phyloP scores from a whole-genome alignment of 2,329 filamentous ascomycete genomes.

The Xylaria sp. region DNA sequence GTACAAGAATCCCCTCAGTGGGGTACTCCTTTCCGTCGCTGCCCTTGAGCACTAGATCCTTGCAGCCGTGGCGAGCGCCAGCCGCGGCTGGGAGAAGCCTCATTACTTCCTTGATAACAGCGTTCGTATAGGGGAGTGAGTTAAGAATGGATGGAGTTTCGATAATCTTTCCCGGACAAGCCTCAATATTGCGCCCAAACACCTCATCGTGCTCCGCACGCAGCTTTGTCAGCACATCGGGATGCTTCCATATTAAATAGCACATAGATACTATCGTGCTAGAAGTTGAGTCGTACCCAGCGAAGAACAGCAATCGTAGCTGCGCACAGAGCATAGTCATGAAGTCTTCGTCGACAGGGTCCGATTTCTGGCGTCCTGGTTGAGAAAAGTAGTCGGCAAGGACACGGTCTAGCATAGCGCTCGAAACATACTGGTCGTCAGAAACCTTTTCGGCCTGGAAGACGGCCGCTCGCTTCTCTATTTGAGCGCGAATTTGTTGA shows the following conservation, averaged over 20 bases:
- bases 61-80: slow-evolving; percentile 54
- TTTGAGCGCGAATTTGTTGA: slow-evolving; percentile 46
- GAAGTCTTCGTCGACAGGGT: slow-evolving; percentile 45
- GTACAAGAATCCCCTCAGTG: slow-evolving; percentile 58
- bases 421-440: slow-evolving; percentile 42
- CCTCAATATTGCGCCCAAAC: slow-evolving; percentile 57
- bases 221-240: slow-evolving; percentile 46
- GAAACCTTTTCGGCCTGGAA: slow-evolving; percentile 40
- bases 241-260: slow-evolving; percentile 49
- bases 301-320: slow-evolving; percentile 54
- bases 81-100: slow-evolving; percentile 64
- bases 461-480: slow-evolving; percentile 43
- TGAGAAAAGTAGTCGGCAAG: slow-evolving; percentile 49
- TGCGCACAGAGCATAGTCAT: slow-evolving; percentile 48
- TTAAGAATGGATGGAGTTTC: slow-evolving; percentile 60
- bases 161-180: slow-evolving; percentile 54
- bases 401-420: slow-evolving; percentile 50
- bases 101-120: slow-evolving; percentile 66
- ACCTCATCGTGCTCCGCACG: slow-evolving; percentile 62
- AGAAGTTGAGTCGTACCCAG: slow-evolving; percentile 55
- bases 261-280: slow-evolving; percentile 49
- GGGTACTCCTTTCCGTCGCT: slow-evolving; percentile 57
- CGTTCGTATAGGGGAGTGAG: slow-evolving; percentile 63
- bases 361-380: slow-evolving; percentile 38
- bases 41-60: slow-evolving; percentile 55